Conservation (phyloP, 2,329 filamentous ascomycete genomes). For the Neophaeococcomyces mojaviensis region DNA sequence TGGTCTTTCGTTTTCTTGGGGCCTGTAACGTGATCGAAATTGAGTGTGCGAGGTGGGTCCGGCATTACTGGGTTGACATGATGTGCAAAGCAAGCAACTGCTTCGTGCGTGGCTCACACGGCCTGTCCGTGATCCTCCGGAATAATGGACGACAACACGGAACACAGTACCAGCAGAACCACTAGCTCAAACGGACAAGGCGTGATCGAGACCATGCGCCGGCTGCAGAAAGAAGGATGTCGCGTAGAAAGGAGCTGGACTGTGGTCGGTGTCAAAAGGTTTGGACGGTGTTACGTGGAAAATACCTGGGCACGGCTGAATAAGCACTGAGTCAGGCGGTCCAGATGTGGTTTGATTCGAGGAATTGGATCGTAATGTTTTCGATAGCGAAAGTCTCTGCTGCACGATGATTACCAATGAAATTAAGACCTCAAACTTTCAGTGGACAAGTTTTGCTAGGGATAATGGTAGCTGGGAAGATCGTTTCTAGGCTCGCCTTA, state of each 20-base stretch:
- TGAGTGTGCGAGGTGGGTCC: slow-evolving; percentile 16
- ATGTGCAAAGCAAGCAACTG: neutral
- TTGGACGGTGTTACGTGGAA: neutral
- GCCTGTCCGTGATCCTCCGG: neutral
- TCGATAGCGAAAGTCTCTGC: neutral
- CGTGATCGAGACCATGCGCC: neutral
- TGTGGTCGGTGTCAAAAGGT: no score
- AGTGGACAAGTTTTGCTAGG: no score
- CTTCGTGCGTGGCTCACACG: neutral
- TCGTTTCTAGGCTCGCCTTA: no score
- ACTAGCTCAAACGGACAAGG: slow-evolving; percentile 1
- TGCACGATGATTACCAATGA: neutral
- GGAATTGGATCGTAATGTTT: neutral
- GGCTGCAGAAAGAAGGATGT: neutral
- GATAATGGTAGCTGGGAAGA: no score
- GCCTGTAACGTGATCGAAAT: slow-evolving; percentile 15
- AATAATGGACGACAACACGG: neutral
- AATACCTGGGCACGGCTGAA: slow-evolving; percentile 1
- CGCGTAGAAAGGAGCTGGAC: neutral
- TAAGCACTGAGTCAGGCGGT: slow-evolving; percentile 7
- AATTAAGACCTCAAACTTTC: no score
- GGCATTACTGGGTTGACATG: slow-evolving; percentile 14
- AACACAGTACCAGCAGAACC: neutral
- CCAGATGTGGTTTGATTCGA: neutral
- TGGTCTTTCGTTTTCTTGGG: slow-evolving; percentile 14